These are phyloP conservation scores for Radiomyces spectabilis DNA, from an alignment of 192 early-diverging fungal genomes.

Conservation along the genomic window DNA sequence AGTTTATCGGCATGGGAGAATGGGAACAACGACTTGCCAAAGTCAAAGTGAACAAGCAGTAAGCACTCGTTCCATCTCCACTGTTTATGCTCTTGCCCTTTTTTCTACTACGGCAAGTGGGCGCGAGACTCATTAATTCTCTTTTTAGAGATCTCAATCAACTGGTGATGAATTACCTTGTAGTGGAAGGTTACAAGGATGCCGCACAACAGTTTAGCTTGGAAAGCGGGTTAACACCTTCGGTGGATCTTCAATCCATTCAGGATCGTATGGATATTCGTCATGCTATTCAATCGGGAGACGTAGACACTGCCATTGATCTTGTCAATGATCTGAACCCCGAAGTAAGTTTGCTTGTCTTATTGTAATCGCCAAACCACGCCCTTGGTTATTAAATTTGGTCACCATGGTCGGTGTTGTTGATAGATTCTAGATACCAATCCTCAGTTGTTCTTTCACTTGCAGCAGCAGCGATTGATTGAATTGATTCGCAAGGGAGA, in stretches of 20 bases:
- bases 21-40: conserved; percentile 81
- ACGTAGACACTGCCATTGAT: conserved; percentile 92
- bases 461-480: conserved; percentile 96
- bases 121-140: not conserved
- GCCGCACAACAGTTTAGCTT: conserved; percentile 93
- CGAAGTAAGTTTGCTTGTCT: conserved; percentile 50
- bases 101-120: not conserved
- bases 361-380: no score
- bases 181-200: conserved; percentile 98
- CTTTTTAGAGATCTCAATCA: conserved; percentile 83
- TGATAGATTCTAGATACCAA: conserved; percentile 87
- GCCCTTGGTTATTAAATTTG: no score
- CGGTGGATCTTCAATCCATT: conserved; percentile 80
- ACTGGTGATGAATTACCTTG: conserved; percentile 97
- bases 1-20: conserved; percentile 62
- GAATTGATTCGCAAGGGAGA: conserved; percentile 84
- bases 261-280: conserved; percentile 94
- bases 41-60: conserved; percentile 78
- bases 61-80: conserved; percentile 3
- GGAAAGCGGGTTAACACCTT: conserved; percentile 76
- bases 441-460: conserved; percentile 87
- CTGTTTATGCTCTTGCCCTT: conserved; percentile 14
- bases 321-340: conserved; percentile 98
- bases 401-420: no score
- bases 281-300: conserved; percentile 82